Conservation (phyloP, 2,329 filamentous ascomycete genomes). For the Xenosphaeropsis pyriputrescens region DNA sequence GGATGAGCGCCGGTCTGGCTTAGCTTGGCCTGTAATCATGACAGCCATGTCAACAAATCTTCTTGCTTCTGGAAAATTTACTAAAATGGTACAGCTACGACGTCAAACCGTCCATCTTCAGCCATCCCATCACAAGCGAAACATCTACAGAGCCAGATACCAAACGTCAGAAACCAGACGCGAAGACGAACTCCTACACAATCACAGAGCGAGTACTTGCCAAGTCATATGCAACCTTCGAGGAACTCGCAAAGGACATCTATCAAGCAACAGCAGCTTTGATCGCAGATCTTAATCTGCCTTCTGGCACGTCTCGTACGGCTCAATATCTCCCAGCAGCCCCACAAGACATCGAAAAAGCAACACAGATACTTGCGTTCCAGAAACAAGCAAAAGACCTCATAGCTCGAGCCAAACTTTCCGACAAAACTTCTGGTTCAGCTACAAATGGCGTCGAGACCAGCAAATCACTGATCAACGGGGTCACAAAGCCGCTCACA, state of each 20-base stretch:
- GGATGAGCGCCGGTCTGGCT: too few species aligned
- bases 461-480: not conserved
- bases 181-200: constrained; percentile 22
- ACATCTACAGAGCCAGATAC: constrained; percentile 34
- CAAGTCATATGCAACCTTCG: constrained; percentile 41
- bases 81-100: constrained; percentile 31
- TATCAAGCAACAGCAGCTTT: constrained; percentile 31
- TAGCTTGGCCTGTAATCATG: too few species aligned
- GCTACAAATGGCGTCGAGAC: too few species aligned
- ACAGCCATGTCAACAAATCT: too few species aligned
- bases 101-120: constrained; percentile 36
- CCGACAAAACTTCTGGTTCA: too few species aligned
- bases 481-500: constrained; percentile 7
- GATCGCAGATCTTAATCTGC: constrained; percentile 29
- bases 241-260: constrained; percentile 48
- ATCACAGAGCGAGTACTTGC: constrained; percentile 23
- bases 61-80: too few species aligned
- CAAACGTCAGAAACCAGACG: constrained; percentile 45
- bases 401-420: constrained; percentile 17
- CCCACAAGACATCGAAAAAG: constrained; percentile 9
- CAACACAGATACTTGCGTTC: constrained; percentile 25
- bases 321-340: constrained; percentile 11
- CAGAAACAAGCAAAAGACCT: constrained; percentile 47
- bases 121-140: constrained; percentile 32
- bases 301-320: constrained; percentile 11